A percentile compares a stretch with the other conserved stretches of the same genome.
Conservation (phyloP, 176 grass and related monocot species). For the Chrysopogon serrulatus region DNA sequence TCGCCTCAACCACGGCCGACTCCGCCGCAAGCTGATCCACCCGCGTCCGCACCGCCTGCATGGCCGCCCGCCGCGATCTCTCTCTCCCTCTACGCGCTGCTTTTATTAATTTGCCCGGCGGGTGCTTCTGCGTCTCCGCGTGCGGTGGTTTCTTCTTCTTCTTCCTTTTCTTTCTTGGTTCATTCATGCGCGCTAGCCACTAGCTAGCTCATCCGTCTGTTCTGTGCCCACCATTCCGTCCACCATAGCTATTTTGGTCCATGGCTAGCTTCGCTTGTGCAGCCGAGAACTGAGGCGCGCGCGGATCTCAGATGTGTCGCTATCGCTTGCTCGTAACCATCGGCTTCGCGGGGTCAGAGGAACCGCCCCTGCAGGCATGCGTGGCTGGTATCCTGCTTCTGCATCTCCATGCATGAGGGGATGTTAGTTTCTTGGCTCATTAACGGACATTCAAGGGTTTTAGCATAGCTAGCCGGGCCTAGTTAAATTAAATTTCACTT, state of each 20-base stretch:
- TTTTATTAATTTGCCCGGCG: background rate
- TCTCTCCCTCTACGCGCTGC: no score
- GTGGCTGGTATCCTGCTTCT: background rate
- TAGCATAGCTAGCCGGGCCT: no score
- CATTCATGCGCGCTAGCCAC: background rate
- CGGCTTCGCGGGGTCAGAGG: constrained; percentile 6
- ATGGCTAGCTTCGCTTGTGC: background rate
- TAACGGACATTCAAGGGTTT: no score
- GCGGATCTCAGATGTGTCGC: background rate
- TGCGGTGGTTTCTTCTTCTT: background rate
- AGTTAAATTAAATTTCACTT: no score
- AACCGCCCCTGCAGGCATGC: background rate
- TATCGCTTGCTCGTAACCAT: background rate
- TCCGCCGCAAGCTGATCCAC: background rate
- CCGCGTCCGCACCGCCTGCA: constrained; percentile 44
- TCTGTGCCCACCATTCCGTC: background rate
- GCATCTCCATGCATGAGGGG: background rate
- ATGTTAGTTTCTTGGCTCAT: background rate
- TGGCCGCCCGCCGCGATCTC: background rate
- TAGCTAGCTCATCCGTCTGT: background rate
- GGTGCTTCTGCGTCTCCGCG: background rate
- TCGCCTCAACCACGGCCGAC: constrained; percentile 34
- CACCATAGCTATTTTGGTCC: background rate
- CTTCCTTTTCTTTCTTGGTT: background rate
- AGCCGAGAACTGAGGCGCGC: constrained; percentile 6